Evolutionary conservation across 2,329 filamentous ascomycete genomes (phyloP).

Genomic region (Harringtonia lauricola): DNA sequence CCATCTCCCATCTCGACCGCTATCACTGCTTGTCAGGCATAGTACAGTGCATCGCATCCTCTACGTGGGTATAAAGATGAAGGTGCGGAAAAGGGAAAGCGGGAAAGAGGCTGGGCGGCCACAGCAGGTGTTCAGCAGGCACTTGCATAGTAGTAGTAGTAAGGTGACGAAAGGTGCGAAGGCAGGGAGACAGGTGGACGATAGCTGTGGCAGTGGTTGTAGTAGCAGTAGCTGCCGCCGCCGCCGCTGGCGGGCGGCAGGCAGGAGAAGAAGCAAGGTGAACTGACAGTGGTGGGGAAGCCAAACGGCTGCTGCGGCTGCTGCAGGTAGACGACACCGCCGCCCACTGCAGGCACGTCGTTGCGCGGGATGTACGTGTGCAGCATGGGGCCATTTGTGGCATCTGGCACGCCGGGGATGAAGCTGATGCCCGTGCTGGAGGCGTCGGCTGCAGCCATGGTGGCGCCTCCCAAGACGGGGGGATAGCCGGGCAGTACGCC

Average conservation of each 20-base stretch:
- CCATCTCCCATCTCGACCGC: too few species aligned
- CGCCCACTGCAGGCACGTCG: conserved; percentile 23
- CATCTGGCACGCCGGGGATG: conserved; percentile 48
- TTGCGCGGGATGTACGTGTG: conserved; percentile 46
- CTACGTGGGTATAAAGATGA: too few species aligned
- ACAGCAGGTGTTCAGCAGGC: neutral
- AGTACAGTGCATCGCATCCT: too few species aligned
- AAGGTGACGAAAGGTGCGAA: neutral
- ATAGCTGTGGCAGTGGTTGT: neutral
- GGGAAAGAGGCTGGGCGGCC: neutral
- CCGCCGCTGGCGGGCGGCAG: neutral
- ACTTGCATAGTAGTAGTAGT: conserved; percentile 7
- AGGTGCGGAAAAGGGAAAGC: neutral
- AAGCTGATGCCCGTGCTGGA: conserved; percentile 34
- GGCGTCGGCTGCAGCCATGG: conserved; percentile 6
- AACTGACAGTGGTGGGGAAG: conserved; percentile 10
- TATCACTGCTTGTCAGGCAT: too few species aligned
- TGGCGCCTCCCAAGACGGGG: conserved; percentile 15
- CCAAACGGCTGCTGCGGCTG: conserved; percentile 2
- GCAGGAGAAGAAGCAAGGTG: neutral
- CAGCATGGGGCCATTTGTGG: conserved; percentile 40
- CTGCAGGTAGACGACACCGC: conserved; percentile 8
- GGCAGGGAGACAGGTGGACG: neutral
- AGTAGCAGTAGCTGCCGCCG: neutral
- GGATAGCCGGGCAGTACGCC: conserved; percentile 5